Evolutionary conservation across 176 grass and related monocot genomes (phyloP).

Genomic region (Phoenix dactylifera): DNA sequence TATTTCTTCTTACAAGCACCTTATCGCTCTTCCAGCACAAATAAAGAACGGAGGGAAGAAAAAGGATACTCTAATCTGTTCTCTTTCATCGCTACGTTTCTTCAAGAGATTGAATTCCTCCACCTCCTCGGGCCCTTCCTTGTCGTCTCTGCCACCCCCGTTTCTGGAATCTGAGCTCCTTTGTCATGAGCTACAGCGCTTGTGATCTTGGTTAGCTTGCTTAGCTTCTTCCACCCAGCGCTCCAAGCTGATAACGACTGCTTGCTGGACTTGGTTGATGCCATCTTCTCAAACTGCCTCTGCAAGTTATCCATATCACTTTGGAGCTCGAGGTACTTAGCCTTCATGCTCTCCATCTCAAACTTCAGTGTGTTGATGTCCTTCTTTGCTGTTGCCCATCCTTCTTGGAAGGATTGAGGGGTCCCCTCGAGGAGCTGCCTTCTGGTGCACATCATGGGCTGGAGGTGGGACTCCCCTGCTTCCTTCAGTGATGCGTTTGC

Average conservation of each 20-base stretch:
- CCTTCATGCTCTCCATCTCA: conserved; percentile 95
- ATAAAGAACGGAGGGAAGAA: too few species aligned
- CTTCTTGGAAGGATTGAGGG: conserved; percentile 95
- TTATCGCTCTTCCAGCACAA: too few species aligned
- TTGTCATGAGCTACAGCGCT: conserved; percentile 40
- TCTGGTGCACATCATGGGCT: conserved; percentile 22
- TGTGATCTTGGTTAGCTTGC: conserved; percentile 73
- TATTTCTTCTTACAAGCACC: too few species aligned
- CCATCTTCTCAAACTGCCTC: conserved; percentile 51
- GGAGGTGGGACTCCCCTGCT: conserved; percentile 7
- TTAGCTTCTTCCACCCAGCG: conserved; percentile 73
- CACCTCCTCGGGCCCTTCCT: conserved; percentile 71
- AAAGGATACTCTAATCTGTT: too few species aligned
- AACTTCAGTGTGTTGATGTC: conserved; percentile 99
- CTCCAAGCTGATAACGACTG: conserved; percentile 56
- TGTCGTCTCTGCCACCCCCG: conserved; percentile 20
- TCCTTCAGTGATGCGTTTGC: conserved; percentile 36
- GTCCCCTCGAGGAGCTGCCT: conserved; percentile 84
- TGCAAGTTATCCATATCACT: conserved; percentile 82
- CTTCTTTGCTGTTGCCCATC: conserved; percentile 91
- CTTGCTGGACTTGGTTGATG: conserved; percentile 34
- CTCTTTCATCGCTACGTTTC: too few species aligned
- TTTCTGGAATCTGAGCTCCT: conserved; percentile 3
- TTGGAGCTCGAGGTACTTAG: conserved; percentile 96
- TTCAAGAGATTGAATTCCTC: conserved; percentile 96